Base-by-base conservation (phyloP, 1,139 yeast genomes). In the Arxiozyma telluris region DNA sequence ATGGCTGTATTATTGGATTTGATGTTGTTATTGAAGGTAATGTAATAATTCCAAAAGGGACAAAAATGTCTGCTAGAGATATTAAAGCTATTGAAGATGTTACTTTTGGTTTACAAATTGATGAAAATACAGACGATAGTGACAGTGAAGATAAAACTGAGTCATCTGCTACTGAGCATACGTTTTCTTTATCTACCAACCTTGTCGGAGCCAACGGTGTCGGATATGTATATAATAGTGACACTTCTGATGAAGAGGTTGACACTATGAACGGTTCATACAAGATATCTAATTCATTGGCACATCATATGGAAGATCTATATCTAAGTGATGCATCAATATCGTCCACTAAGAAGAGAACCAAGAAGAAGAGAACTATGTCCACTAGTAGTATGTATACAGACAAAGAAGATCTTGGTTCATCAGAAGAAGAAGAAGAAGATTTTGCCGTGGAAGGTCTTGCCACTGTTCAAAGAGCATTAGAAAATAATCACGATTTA, bases 401-500 rank as follows among this genome's bases (percentile, higher is more conserved):
- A 0, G 71, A 64, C 49, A 60, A 63, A 52, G 71, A 65, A 57
- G 68, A 63, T 38, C 59, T 61, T 50, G 68, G 58, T 34, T 61
- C 62, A 3, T 68, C 64, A 18, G 57, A 63, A 44, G 78, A 72
- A 23, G 94, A 83, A 53, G 96, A 85, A 54, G 97, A 90, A 67
- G 88, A 84, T 64, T 93, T 94, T 70, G 79, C 80, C 61, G 78
- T 78, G 54, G 98, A 94, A 73, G 98, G 97, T 20, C 76, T 85
- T 55, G 96, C 95, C n/a, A 90, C 98, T 0, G 87, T 93, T 44
- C 87, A 84, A 61, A 80, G 98, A 65, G 94, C 98, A 0, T 80
- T 93, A 69, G 93, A 87, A 61, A 87, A 91, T 65, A 87, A 89
- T 66, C 98, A 93, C 70, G 95, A 87, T 64, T 77, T 89, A 57